phyloP scores from a whole-genome alignment of 2,329 filamentous ascomycete genomes.

The Microthyrium microscopicum region DNA sequence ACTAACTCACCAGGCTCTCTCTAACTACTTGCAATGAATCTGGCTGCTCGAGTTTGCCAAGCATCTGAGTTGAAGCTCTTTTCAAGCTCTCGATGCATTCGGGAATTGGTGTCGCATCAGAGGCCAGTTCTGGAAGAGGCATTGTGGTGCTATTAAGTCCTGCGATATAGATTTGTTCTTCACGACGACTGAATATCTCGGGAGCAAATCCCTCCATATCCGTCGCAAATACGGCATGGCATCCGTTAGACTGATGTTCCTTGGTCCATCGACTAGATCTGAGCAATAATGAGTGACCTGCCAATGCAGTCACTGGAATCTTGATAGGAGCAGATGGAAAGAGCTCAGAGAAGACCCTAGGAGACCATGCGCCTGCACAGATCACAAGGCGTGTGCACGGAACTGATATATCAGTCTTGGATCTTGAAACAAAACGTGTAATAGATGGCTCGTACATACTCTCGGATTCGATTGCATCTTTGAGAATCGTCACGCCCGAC shows the following conservation, averaged over 20 bases:
- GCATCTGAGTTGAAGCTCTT: slow-evolving; percentile 30
- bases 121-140: slow-evolving; percentile 41
- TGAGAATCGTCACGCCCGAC: slow-evolving; percentile 34
- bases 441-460: slow-evolving; percentile 11
- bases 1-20: slow-evolving; percentile 33
- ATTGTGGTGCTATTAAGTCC: slow-evolving; percentile 49
- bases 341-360: slow-evolving; percentile 43
- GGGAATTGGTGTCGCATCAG: slow-evolving; percentile 30
- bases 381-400: slow-evolving; percentile 51
- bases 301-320: slow-evolving; percentile 44
- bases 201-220: slow-evolving; percentile 44
- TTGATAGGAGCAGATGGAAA: slow-evolving; percentile 39
- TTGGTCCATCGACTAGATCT: slow-evolving; percentile 38
- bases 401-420: slow-evolving; percentile 21
- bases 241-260: slow-evolving; percentile 28
- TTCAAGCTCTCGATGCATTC: slow-evolving; percentile 34
- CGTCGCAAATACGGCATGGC: slow-evolving; percentile 54
- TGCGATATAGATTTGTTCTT: slow-evolving; percentile 55
- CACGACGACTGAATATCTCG: slow-evolving; percentile 51
- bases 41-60: slow-evolving; percentile 25
- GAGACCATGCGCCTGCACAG: slow-evolving; percentile 56
- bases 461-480: slow-evolving; percentile 25
- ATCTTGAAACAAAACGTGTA: slow-evolving; percentile 6
- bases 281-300: slow-evolving; percentile 57
- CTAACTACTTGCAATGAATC: slow-evolving; percentile 46